Percentiles rank a stretch among this genome's conserved stretches.
Evolutionary conservation across 257 asterid genomes (phyloP).

Genomic region (Nyctanthes arbortristis): DNA sequence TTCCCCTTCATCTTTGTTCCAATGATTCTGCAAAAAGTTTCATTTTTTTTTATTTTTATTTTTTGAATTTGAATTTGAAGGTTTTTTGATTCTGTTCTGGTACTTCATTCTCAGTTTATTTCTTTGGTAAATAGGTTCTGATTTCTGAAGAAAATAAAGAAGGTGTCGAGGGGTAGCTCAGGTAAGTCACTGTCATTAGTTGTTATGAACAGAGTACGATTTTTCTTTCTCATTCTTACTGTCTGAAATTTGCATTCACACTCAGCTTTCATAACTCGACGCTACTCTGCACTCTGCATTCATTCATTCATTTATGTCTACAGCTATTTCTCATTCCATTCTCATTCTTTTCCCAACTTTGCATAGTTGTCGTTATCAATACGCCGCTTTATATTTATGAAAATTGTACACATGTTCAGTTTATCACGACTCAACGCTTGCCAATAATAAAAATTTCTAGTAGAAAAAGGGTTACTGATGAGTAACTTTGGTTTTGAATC

Average conservation of each 20-base stretch:
- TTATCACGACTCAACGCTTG: not conserved
- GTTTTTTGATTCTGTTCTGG: no score
- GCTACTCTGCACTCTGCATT: conserved; percentile 40
- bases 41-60: conserved; percentile 8
- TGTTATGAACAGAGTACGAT: conserved; percentile 33
- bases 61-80: no score
- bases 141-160: no score
- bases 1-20: not conserved
- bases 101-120: no score
- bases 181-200: conserved; percentile 56
- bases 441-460: no score
- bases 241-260: conserved; percentile 47
- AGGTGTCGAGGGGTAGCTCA: conserved; percentile 19
- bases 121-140: no score
- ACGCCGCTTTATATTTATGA: not conserved
- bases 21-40: conserved; percentile 1
- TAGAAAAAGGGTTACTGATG: no score
- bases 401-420: not conserved
- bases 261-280: conserved; percentile 60
- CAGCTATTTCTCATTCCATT: conserved; percentile 14
- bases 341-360: not conserved
- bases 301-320: no score
- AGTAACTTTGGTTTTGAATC: conserved; percentile 15
- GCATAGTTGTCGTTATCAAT: not conserved
- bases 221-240: conserved; percentile 32